phyloP scores from a whole-genome alignment of 257 asterid species.

The Ligustrum vulgare region DNA sequence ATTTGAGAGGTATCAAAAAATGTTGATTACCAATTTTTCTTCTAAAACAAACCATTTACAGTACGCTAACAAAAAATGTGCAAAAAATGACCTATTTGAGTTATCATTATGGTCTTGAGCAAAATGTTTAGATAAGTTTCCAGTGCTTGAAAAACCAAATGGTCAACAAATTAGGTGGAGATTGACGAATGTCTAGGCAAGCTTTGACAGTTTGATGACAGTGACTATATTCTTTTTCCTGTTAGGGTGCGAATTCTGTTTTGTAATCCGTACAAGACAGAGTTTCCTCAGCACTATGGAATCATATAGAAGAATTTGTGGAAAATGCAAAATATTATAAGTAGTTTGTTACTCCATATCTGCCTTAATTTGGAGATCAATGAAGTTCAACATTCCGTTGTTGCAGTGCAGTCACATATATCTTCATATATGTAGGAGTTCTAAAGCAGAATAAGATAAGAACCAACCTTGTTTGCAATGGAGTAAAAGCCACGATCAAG shows the following conservation, averaged over 20 bases:
- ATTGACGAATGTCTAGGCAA: background rate
- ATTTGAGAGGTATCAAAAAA: background rate
- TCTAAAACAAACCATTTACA: background rate
- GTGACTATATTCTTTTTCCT: background rate
- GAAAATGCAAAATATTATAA: background rate
- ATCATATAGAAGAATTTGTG: background rate
- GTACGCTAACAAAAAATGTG: background rate
- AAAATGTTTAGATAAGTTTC: too few relatives aligned
- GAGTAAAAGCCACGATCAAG: slow-evolving; percentile 62
- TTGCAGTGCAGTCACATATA: background rate
- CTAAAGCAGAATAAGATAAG: slow-evolving; percentile 1
- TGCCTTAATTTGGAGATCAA: slow-evolving; percentile 3
- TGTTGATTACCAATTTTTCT: background rate
- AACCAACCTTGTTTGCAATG: slow-evolving; percentile 64
- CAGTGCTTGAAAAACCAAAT: background rate
- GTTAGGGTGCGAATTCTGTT: background rate
- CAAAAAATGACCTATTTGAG: background rate
- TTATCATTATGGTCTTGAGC: background rate
- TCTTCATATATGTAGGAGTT: background rate
- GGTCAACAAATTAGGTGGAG: background rate
- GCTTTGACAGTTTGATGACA: background rate
- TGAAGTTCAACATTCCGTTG: background rate
- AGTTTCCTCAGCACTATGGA: background rate
- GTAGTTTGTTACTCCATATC: slow-evolving; percentile 2
- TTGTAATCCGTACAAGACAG: too few relatives aligned